Evolutionary conservation across 768 basidiomycete species (phyloP), one percentile per base, ranked within the genome.

Genomic region (Clitopilus hobsonii): DNA sequence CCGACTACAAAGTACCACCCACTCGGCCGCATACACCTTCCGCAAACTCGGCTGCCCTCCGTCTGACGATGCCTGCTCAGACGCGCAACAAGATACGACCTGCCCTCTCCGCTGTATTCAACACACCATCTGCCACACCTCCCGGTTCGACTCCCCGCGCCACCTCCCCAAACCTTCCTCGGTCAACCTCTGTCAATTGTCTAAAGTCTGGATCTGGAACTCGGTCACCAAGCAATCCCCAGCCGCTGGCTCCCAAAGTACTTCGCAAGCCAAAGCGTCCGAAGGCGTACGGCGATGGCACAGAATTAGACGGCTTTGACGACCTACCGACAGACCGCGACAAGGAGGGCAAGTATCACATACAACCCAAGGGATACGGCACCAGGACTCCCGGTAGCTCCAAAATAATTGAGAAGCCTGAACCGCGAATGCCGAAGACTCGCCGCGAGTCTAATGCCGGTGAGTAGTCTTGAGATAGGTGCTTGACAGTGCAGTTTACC

Each of bases 251-350:
- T 28, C 82, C 88, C 5, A 90, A 85, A 69, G 69, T 91, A 11
- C 71, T 94, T 23, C 82, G 86, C 52, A 77, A 84, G 60, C 91
- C 91, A 11, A 94, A 92, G 70, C 86, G 89, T 32, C 80, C 79
- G 58, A 77, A 83, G 52, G 82, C 82, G 13, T 94, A 87, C 63
- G 91, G 91, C 5, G 89, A 93, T 63, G 94, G 94, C 13, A 94
- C 91, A 8, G 94, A 96, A 67, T 73, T 97, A 52, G 94, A 97
- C 63, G 84, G 69, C 2, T 80, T 97, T 55, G 94, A 95, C 24
- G 94, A 97, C 67, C 79, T 96, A 38, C 86, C 85, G 6, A 90
- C 91, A 8, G 89, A 94, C 64, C 78, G 89, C 48, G 91, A 94
- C 50, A 87, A 89, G 63, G 89, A 92, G 69, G 79, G 81, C 52